Evolutionary conservation across 192 early-diverging fungal genomes (phyloP).

Genomic region (Linnemannia exigua): DNA sequence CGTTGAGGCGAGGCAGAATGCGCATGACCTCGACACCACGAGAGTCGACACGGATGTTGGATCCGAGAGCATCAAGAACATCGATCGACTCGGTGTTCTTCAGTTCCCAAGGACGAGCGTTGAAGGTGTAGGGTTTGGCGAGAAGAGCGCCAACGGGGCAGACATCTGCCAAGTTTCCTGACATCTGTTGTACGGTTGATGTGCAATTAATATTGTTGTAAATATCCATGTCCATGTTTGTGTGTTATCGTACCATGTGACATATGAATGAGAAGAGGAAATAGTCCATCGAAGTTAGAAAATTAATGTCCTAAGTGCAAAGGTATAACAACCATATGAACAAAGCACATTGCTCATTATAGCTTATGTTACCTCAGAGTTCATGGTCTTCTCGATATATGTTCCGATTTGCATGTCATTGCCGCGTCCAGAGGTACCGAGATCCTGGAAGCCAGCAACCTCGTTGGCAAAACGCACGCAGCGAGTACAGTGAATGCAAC

Average conservation of each 20-base stretch:
- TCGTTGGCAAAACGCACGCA: constrained; percentile 99
- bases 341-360: background rate
- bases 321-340: background rate
- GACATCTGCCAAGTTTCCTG: constrained; percentile 97
- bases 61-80: constrained; percentile 94
- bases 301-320: background rate
- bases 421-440: constrained; percentile 96
- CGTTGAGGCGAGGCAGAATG: constrained; percentile 94
- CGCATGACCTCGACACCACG: constrained; percentile 98
- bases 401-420: constrained; percentile 99
- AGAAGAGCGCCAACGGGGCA: constrained; percentile 99
- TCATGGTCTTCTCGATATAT: constrained; percentile 90
- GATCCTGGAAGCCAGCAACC: constrained; percentile 94
- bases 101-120: constrained; percentile 96
- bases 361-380: constrained; percentile 74
- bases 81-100: constrained; percentile 96
- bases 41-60: constrained; percentile 96
- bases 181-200: constrained; percentile 68
- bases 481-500: constrained; percentile 99
- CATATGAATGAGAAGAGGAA: background rate
- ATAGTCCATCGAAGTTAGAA: background rate
- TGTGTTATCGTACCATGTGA: background rate
- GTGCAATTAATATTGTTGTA: background rate
- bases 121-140: constrained; percentile 96
- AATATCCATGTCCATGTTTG: background rate